Base-by-base conservation (phyloP, 768 basidiomycete species). In the Mycena rosella region DNA sequence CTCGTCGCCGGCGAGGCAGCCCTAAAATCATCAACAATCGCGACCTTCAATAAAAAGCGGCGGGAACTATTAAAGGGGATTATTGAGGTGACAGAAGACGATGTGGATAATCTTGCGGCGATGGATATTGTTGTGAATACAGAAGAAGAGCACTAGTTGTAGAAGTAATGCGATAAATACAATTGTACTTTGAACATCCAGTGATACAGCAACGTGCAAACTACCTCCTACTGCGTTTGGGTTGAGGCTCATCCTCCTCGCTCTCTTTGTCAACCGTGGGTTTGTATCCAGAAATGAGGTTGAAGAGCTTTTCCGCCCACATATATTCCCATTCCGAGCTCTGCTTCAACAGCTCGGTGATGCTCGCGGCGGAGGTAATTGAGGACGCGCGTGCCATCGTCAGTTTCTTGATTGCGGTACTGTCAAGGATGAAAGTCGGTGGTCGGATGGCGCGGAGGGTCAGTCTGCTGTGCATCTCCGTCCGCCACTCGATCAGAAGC, bases 41-140 rank as follows among this genome's bases (percentile, higher is more conserved):
- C 72, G 1, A 78, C 71, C 5, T 81, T 81, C 68, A 82, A 82
- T 60, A 76, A 76, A 58, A 81, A 80, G 14, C n/a, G 79, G 0
- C 0, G 36, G 6, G 63, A 40, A 0, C 52, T 77, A 47, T 54
- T 74, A 32, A 53, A 20, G 15, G 75, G 68, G 30, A 64, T 55
- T 49, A 14, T 40, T 18, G 38, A 45, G 60, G 8, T 8, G 6
- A 40, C 38, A 2, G 78, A 79, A 38, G 70, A 59, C 3, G 77
- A 79, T 57, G 26, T 40, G 3, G 60, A 61, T n/a, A 74, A 78
- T 1, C n/a, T 76, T 4, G 54, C 74, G 1, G 18, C 59, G 38
- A 44, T n/a, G n/a, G n/a, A n/a, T n/a, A n/a, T n/a, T n/a, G n/a
- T n/a, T n/a, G n/a, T n/a, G n/a, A n/a, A n/a, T n/a, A n/a, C n/a